Conservation (phyloP, 257 asterid species). For the Verbena officinalis region DNA sequence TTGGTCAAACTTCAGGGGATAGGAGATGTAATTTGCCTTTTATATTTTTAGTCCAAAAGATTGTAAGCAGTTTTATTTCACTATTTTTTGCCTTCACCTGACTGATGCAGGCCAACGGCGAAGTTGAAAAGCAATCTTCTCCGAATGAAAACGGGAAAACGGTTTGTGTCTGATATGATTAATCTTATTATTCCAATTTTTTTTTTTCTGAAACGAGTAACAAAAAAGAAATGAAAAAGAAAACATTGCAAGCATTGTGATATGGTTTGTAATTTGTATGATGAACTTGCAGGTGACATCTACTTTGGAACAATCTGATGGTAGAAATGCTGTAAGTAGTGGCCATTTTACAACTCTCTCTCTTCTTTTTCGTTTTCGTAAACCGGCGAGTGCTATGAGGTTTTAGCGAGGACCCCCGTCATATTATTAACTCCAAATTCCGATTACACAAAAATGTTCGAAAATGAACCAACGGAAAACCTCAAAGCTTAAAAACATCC, state of each 20-base stretch:
- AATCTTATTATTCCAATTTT: background rate
- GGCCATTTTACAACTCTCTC: background rate
- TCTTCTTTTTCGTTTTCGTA: too few relatives aligned
- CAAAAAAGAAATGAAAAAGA: background rate
- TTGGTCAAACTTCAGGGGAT: too few relatives aligned
- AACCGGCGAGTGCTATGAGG: too few relatives aligned
- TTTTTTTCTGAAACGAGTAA: background rate
- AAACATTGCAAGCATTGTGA: background rate
- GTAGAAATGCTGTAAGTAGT: constrained; percentile 58
- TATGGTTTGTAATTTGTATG: background rate
- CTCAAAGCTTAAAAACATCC: too few relatives aligned
- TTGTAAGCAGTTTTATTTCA: background rate
- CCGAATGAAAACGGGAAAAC: constrained; percentile 17
- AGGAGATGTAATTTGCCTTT: too few relatives aligned
- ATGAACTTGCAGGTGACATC: constrained; percentile 36
- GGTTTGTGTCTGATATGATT: constrained; percentile 21
- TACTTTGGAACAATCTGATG: constrained; percentile 39
- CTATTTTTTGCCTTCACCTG: too few relatives aligned
- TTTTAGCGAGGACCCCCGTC: too few relatives aligned
- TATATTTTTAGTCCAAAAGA: background rate
- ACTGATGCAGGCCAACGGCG: constrained; percentile 34
- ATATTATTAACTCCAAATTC: too few relatives aligned
- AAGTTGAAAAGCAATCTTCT: constrained; percentile 31
- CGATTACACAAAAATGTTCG: too few relatives aligned
- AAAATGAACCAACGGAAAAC: too few relatives aligned